Evolutionary conservation across 208 protist genomes (phyloP), one percentile per base, ranked within the genome.

Genomic region (Borovskyia barvae): DNA sequence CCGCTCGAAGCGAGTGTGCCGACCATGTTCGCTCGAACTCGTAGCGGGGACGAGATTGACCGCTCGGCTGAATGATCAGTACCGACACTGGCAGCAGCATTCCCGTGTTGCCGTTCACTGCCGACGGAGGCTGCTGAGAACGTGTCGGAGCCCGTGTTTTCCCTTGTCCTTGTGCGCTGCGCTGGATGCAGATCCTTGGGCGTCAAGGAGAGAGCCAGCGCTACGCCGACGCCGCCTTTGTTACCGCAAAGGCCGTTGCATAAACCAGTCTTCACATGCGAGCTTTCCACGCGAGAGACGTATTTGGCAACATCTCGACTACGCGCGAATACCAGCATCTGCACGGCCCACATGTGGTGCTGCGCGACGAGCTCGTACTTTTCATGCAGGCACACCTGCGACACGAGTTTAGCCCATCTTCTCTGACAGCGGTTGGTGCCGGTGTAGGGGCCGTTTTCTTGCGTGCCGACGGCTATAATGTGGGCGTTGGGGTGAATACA

Each of bases 151-250:
- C n/a, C n/a, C n/a, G n/a, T n/a, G n/a, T 48, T 29, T n/a, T n/a
- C n/a, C n/a, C n/a, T n/a, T 30, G 57, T 43, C 1, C 40, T 51
- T n/a, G 43, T 45, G 15, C 1, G 11, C 17, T 59, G 47, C 5
- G 55, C 61, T 0, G 39, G 15, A 14, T 58, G 67, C 8, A 40
- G 22, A 2, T 60, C 39, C 28, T 68, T 59, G 8, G 48, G 58
- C 19, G 33, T 55, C 73, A 92, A 63, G 0, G 82, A 87, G 8
- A 97, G 20, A 0, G 56, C 56, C 14, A 98, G 54, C 0, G 66
- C 65, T 2, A 97, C 68, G 0, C 82, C 91, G 14, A 97, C 82
- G 8, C 85, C 95, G 36, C 96, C 96, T 64, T 98, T 98, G 74
- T 98, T 98, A 14, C 93, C 96, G 30, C 91, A 53, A 4, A 77